These are phyloP conservation scores for Datura wrightii DNA, from an alignment of 257 asterid species.

Conservation along the genomic window DNA sequence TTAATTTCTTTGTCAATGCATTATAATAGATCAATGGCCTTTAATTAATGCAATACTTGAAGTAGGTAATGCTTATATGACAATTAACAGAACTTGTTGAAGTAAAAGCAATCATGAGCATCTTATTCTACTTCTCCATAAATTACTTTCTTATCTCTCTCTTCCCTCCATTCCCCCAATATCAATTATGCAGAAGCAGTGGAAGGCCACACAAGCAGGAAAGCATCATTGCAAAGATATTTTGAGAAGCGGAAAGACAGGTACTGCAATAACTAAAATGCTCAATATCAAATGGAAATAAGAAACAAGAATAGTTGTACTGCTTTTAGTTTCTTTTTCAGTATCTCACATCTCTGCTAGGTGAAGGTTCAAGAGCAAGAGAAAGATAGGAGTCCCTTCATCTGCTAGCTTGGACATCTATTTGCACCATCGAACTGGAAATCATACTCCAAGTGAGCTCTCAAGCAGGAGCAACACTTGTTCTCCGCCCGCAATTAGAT, in stretches of 20 bases:
- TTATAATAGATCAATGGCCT: neutral
- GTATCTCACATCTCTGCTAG: slow-evolving; percentile 77
- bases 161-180: slow-evolving; percentile 33
- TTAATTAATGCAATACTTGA: neutral
- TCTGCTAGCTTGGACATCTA: slow-evolving; percentile 62
- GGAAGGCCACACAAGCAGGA: slow-evolving; percentile 77
- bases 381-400: slow-evolving; percentile 66
- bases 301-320: slow-evolving; percentile 32
- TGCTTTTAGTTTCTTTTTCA: slow-evolving; percentile 30
- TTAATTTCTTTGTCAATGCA: slow-evolving; percentile 15
- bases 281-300: slow-evolving; percentile 27
- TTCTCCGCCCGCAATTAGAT: slow-evolving; percentile 57
- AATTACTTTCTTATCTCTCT: slow-evolving; percentile 31
- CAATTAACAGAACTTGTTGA: slow-evolving; percentile 27
- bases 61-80: slow-evolving; percentile 16
- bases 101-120: slow-evolving; percentile 7
- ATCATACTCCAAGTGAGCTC: slow-evolving; percentile 50
- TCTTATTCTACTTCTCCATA: slow-evolving; percentile 23
- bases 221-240: slow-evolving; percentile 89
- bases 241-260: slow-evolving; percentile 98
- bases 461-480: slow-evolving; percentile 51
- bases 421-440: slow-evolving; percentile 58
- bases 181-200: slow-evolving; percentile 42
- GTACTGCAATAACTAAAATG: slow-evolving; percentile 52
- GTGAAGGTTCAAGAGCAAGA: slow-evolving; percentile 98